Evolutionary conservation across 345 rosid species (phyloP), one percentile per base, ranked within the genome.

Genomic region (Citrus inodora): DNA sequence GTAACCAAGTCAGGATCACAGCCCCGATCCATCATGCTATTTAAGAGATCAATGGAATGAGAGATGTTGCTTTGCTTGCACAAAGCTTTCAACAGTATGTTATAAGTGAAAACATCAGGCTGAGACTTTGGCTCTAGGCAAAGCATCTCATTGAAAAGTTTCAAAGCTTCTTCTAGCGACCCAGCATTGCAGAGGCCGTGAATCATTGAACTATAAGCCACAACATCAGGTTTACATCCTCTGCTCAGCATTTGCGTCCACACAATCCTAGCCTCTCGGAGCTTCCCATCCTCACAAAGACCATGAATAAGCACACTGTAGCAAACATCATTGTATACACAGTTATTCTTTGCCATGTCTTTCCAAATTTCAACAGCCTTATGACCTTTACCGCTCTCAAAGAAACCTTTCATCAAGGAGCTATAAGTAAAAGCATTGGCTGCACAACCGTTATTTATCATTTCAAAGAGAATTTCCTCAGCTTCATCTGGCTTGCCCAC

Each of bases 371-470:
- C 86, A 76, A 91, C 33, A 25, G 99, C 99, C 81, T 88, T 89
- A 76, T 83, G 87, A 63, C 89, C 78, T 46, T 86, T 85, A 73
- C 93, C 91, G 0, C 70, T 66, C 84, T 79, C 89, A 75, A 94
- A 92, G 78, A 86, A 94, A 70, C 97, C 98, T 85, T 82, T 92
- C 90, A 96, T 89, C 82, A 96, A 73, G 62, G 97, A 94, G 90
- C 99, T 96, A 74, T 89, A 94, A 51, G 97, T 88, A 82, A 87
- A 90, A 40, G 86, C 97, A 89, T 94, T 96, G 0, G 98, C 97
- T 33, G 75, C 77, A 79, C 92, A 89, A 24, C 93, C 92, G 42
- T 81, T 88, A 60, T 65, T 83, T 22, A 71, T 80, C 97, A 96
- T 94, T 42, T 84, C 93, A 35, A 28, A 40, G 60, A 94, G 77